Conservation (phyloP, 2,329 filamentous ascomycete species). For the Dryadomyces quercivorus region DNA sequence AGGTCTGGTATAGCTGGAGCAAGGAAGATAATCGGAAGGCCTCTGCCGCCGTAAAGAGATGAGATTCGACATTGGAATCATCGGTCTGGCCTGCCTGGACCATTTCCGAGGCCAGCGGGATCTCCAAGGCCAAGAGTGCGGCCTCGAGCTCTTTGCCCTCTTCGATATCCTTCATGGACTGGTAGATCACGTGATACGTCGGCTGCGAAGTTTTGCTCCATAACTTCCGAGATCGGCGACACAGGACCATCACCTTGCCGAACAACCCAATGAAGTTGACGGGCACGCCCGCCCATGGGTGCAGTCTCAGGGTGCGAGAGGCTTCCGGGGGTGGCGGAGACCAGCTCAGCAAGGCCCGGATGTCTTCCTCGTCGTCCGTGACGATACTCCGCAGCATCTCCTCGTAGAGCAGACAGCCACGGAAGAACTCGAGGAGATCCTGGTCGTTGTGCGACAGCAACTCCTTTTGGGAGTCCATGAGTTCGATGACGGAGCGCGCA, state of each 20-base stretch:
- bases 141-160: constrained; percentile 23
- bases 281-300: constrained; percentile 27
- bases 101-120: not conserved
- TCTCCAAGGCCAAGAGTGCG: constrained; percentile 19
- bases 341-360: constrained; percentile 10
- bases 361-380: constrained; percentile 19
- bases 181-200: constrained; percentile 14
- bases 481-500: constrained; percentile 13
- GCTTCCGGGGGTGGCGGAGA: not conserved
- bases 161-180: constrained; percentile 18
- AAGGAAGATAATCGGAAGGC: constrained; percentile 24
- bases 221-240: constrained; percentile 20
- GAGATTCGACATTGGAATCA: constrained; percentile 19
- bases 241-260: constrained; percentile 22
- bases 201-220: constrained; percentile 13
- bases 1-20: constrained; percentile 26
- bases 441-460: constrained; percentile 13
- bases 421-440: constrained; percentile 23
- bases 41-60: constrained; percentile 24
- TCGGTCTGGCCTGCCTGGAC: not conserved
- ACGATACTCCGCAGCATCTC: constrained; percentile 27
- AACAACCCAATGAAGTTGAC: constrained; percentile 20
- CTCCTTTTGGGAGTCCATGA: constrained; percentile 4
- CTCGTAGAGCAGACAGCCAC: constrained; percentile 26
- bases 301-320: constrained; percentile 11